Conservation (phyloP, 2,329 filamentous ascomycete genomes). For the Aspergillus vadensis region DNA sequence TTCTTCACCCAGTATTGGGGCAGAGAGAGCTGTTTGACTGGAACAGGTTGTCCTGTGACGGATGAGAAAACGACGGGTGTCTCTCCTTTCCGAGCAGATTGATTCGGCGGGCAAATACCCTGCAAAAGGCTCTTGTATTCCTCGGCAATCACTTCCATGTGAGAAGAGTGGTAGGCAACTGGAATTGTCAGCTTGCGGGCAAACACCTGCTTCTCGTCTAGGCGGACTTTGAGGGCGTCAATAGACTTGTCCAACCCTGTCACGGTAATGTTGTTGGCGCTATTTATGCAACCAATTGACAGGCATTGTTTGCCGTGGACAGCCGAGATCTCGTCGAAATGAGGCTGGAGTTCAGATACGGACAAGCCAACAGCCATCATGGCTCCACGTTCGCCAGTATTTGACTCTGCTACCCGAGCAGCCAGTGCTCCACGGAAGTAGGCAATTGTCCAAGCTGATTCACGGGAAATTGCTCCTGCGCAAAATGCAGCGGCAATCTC, state of each 20-base stretch:
- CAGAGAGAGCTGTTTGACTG: too few species aligned
- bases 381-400: not conserved
- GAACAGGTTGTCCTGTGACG: too few species aligned
- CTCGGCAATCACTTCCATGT: constrained; percentile 28
- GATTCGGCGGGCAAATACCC: not conserved
- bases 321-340: too few species aligned
- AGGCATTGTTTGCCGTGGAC: not conserved
- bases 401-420: too few species aligned
- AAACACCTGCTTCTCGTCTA: constrained; percentile 27
- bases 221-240: constrained; percentile 20
- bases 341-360: not conserved
- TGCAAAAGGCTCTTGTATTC: not conserved
- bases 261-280: constrained; percentile 34
- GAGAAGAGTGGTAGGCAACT: constrained; percentile 39
- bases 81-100: not conserved
- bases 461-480: constrained; percentile 13
- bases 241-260: constrained; percentile 29
- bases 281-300: constrained; percentile 35
- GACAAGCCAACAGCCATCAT: not conserved
- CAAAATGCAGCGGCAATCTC: constrained; percentile 37
- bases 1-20: too few species aligned
- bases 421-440: constrained; percentile 25
- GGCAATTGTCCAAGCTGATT: constrained; percentile 20
- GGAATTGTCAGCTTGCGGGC: constrained; percentile 29
- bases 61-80: too few species aligned